phyloP scores from a whole-genome alignment of 306 rosid genomes.

The Prunus mongolica region DNA sequence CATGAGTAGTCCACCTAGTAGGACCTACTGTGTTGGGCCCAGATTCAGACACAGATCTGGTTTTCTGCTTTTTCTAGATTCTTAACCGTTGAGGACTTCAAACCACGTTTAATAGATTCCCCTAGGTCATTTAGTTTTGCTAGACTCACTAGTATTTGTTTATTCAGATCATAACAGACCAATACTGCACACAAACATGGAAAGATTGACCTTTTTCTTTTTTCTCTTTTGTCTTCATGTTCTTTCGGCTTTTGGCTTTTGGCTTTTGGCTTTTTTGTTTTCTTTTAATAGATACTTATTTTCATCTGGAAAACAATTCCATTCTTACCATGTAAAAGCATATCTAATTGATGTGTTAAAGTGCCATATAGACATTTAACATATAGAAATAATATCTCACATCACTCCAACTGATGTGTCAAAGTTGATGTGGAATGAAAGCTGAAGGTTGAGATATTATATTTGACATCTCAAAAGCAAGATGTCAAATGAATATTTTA shows the following conservation, averaged over 20 bases:
- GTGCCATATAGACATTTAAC: too few species aligned
- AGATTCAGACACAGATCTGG: conserved; percentile 10
- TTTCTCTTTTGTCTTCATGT: neutral
- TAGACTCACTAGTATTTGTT: neutral
- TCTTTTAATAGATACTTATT: neutral
- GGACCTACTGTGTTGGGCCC: neutral
- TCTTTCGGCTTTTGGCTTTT: neutral
- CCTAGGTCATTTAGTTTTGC: neutral
- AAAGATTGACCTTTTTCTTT: neutral
- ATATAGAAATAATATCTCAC: too few species aligned
- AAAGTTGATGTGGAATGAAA: too few species aligned
- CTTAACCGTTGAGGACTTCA: conserved; percentile 24
- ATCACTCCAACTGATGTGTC: too few species aligned
- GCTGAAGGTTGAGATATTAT: too few species aligned
- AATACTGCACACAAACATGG: neutral
- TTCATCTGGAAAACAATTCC: too few species aligned
- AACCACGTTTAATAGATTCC: conserved; percentile 11
- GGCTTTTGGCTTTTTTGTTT: neutral
- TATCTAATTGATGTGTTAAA: too few species aligned
- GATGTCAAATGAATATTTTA: too few species aligned
- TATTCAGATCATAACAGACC: neutral
- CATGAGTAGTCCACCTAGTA: neutral
- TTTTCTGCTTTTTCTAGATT: conserved; percentile 4
- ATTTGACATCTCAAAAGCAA: too few species aligned
- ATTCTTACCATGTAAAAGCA: too few species aligned